Conservation (phyloP, 2,329 filamentous ascomycete species). For the Trichophyton simii region DNA sequence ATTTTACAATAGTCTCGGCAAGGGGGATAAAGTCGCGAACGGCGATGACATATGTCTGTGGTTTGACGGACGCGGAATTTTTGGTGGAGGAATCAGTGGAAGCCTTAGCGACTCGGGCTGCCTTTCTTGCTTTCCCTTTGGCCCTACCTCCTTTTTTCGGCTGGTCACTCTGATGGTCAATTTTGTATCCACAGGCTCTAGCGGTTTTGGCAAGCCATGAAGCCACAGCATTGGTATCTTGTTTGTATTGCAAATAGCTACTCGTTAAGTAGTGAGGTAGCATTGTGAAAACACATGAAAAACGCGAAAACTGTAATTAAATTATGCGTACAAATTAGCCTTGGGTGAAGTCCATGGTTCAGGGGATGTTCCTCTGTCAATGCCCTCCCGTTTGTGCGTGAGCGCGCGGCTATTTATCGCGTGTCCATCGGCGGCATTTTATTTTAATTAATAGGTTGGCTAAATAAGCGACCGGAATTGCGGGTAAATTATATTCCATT, state of each 20-base stretch:
- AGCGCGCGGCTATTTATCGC: too few species aligned
- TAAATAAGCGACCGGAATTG: background rate
- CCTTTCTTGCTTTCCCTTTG: background rate
- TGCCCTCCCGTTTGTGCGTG: too few species aligned
- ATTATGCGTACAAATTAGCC: too few species aligned
- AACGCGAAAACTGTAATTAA: background rate
- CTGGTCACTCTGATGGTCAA: conserved; percentile 5
- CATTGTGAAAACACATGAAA: conserved; percentile 8
- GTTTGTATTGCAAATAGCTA: conserved; percentile 20
- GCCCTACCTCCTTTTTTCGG: background rate
- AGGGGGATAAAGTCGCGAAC: conserved; percentile 11
- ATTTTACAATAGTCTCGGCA: conserved; percentile 9
- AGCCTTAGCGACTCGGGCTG: background rate
- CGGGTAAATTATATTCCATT: background rate
- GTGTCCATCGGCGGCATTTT: too few species aligned
- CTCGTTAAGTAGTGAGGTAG: conserved; percentile 14
- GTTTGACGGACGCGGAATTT: background rate
- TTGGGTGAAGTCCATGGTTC: too few species aligned
- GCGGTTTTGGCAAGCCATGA: conserved; percentile 21
- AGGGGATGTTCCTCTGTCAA: too few species aligned
- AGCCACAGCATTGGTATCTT: conserved; percentile 19
- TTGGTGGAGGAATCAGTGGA: background rate
- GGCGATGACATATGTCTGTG: conserved; percentile 8
- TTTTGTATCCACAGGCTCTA: conserved; percentile 15
- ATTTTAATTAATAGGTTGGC: too few species aligned